Conservation (phyloP, 148 eudicot species). For the Rhododendron vialii region DNA sequence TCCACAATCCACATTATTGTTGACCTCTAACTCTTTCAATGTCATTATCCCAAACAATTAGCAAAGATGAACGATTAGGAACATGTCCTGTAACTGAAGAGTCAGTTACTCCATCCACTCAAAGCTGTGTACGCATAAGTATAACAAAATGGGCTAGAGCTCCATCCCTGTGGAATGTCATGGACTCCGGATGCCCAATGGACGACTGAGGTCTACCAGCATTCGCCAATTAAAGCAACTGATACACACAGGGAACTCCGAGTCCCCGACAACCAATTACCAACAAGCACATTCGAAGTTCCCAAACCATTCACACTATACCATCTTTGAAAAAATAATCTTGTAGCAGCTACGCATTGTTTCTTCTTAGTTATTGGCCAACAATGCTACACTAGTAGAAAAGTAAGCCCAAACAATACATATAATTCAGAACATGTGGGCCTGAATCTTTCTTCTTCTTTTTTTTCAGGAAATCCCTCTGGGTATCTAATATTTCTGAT, state of each 20-base stretch:
- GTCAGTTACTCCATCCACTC: neutral
- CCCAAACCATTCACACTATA: neutral
- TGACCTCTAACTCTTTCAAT: neutral
- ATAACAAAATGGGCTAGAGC: neutral
- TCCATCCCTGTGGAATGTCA: neutral
- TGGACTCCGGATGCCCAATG: neutral
- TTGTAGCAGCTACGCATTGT: neutral
- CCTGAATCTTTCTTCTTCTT: neutral
- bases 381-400: neutral
- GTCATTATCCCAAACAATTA: neutral
- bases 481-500: neutral
- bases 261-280: neutral
- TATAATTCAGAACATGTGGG: neutral
- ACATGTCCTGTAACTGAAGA: neutral
- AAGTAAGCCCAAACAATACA: neutral
- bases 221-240: neutral
- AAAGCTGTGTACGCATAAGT: neutral
- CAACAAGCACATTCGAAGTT: neutral
- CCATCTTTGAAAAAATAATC: neutral
- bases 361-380: neutral
- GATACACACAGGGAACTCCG: neutral
- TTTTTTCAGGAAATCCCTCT: neutral
- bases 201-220: neutral
- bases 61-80: neutral
- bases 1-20: neutral